phyloP scores from a whole-genome alignment of 2,329 filamentous ascomycete species.

The Emmonsiellopsis sp. region DNA sequence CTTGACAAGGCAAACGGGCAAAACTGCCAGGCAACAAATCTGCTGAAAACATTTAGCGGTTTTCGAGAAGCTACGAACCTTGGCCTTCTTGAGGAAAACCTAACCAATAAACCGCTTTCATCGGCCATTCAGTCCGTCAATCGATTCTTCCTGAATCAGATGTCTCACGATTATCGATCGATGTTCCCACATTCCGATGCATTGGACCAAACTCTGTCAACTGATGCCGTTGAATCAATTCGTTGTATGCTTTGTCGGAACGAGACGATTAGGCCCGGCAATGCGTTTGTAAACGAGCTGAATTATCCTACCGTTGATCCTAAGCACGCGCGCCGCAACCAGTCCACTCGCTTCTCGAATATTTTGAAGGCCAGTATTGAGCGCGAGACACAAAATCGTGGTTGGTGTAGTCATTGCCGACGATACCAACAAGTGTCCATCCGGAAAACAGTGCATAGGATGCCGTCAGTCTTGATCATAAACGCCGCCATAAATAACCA shows the following conservation, averaged over 20 bases:
- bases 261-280: slow-evolving; percentile 71
- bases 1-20: slow-evolving; percentile 88
- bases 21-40: slow-evolving; percentile 92
- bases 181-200: slow-evolving; percentile 52
- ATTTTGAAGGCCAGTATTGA: slow-evolving; percentile 90
- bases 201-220: slow-evolving; percentile 57
- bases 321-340: slow-evolving; percentile 42
- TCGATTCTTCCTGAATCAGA: slow-evolving; percentile 73
- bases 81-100: slow-evolving; percentile 75
- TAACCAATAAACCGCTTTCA: slow-evolving; percentile 62
- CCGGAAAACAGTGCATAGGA: slow-evolving; percentile 69
- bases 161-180: slow-evolving; percentile 65
- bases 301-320: slow-evolving; percentile 58
- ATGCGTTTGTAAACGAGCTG: slow-evolving; percentile 75
- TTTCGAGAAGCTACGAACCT: slow-evolving; percentile 69
- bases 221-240: slow-evolving; percentile 46
- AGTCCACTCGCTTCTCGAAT: slow-evolving; percentile 63
- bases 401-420: slow-evolving; percentile 88
- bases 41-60: slow-evolving; percentile 79
- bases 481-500: slow-evolving; percentile 67
- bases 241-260: slow-evolving; percentile 79
- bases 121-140: slow-evolving; percentile 79
- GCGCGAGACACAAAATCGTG: slow-evolving; percentile 75
- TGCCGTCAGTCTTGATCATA: slow-evolving; percentile 79
- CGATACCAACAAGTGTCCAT: slow-evolving; percentile 83